Percentiles rank a stretch among this genome's conserved stretches.
Conservation (phyloP, 148 eudicot species). For the Arbutus unedo region DNA sequence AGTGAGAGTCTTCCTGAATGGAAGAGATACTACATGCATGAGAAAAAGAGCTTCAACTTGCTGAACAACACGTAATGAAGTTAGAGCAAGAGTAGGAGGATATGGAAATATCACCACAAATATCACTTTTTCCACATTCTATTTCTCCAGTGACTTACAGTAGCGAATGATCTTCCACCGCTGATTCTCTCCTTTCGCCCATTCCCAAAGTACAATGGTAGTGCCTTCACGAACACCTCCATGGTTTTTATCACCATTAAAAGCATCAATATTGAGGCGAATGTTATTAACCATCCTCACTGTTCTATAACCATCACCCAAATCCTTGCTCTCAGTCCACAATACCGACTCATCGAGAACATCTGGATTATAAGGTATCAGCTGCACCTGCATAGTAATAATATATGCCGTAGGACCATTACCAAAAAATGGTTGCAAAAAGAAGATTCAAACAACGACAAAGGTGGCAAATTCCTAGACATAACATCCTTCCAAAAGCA, state of each 20-base stretch:
- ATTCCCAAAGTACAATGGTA: conserved; percentile 62
- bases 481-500: conserved; percentile 1
- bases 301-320: conserved; percentile 51
- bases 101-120: neutral
- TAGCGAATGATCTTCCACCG: conserved; percentile 45
- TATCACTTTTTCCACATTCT: neutral
- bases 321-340: conserved; percentile 61
- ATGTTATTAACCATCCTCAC: conserved; percentile 55
- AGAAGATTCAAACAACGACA: neutral
- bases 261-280: conserved; percentile 46
- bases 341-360: conserved; percentile 57
- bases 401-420: neutral
- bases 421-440: neutral
- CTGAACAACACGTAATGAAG: neutral
- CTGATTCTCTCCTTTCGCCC: conserved; percentile 77
- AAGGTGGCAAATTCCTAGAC: conserved; percentile 2
- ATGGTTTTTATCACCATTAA: conserved; percentile 68
- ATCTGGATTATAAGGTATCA: conserved; percentile 51
- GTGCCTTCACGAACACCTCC: conserved; percentile 92
- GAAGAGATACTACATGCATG: neutral
- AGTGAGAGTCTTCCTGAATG: neutral
- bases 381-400: conserved; percentile 49
- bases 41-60: neutral
- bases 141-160: conserved; percentile 30
- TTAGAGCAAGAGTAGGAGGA: neutral